Conservation (phyloP, 129 eudicot genomes). For the Saussurea involucrata region DNA sequence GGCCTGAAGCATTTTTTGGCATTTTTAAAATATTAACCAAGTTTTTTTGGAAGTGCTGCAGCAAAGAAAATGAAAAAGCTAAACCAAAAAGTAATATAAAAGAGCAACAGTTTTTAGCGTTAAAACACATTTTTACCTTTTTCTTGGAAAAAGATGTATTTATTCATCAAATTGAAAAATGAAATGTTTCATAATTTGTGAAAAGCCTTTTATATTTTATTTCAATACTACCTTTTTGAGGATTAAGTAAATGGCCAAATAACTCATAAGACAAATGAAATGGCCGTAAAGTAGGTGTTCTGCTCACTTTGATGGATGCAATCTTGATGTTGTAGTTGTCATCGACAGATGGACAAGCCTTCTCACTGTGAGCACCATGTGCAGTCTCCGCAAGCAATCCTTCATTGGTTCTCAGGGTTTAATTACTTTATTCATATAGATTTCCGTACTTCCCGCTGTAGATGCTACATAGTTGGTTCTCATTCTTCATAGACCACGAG, state of each 20-base stretch:
- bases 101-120: neutral
- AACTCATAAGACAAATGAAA: neutral
- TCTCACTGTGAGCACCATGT: neutral
- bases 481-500: neutral
- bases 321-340: neutral
- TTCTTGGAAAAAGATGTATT: neutral
- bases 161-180: neutral
- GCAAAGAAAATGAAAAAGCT: neutral
- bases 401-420: neutral
- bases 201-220: neutral
- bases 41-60: neutral
- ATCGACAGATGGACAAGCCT: neutral
- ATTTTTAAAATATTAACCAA: neutral
- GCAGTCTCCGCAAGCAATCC: neutral
- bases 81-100: too few species aligned
- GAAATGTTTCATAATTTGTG: neutral
- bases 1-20: neutral
- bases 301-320: neutral
- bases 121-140: neutral
- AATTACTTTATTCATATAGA: neutral
- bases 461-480: neutral
- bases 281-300: neutral
- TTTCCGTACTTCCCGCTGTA: neutral
- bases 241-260: neutral
- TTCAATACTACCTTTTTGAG: neutral